Evolutionary conservation across 2,329 filamentous ascomycete species (phyloP), one percentile per base, ranked within the genome.

Genomic region (Phialophora macrospora): DNA sequence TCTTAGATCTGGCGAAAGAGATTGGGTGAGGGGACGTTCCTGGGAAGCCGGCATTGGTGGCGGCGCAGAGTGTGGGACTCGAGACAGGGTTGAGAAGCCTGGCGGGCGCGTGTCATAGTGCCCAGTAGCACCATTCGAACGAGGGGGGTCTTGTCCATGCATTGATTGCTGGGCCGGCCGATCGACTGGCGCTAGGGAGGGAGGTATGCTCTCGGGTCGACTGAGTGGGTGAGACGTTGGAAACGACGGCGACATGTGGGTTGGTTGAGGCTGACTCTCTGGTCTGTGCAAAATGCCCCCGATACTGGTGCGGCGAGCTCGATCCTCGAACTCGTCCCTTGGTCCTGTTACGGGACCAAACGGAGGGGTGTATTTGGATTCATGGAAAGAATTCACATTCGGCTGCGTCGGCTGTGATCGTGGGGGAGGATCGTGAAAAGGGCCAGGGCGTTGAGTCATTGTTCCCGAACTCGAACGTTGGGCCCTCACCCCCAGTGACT

Each of bases 211-310:
- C 32, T 69, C 67, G 34, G 67, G 65, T 24, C 67, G 62, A 54
- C 38, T 51, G 3, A 55, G 67, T 32, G 64, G 65, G 38, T 62
- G 60, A 30, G 65, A 64, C 2, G 46, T 57, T 8, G 65, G 60
- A 26, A 67, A 69, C 11, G 60, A 49, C 8, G 64, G 49, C 0
- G 61, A 51, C 9, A 58, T 57, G 38, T 63, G 64, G 44, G 9
- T 56, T 49, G 66, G 60, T 64, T 69, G 67, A 44, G 72, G 72
- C 46, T 71, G 70, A 65, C 72, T 81, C 64, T 73, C 80, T 7
- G 79, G 77, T 54, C 80, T 75, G 64, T 77, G 75, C 38, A 78
- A 76, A 3, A 79, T 76, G n/a, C 77, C 79, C 62, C 75, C 78
- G 46, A 81, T 75, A 65, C 80, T 81, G 69, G 77, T 75, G n/a